phyloP scores from a whole-genome alignment of 306 rosid species.

The Sechiopsis laciniata region DNA sequence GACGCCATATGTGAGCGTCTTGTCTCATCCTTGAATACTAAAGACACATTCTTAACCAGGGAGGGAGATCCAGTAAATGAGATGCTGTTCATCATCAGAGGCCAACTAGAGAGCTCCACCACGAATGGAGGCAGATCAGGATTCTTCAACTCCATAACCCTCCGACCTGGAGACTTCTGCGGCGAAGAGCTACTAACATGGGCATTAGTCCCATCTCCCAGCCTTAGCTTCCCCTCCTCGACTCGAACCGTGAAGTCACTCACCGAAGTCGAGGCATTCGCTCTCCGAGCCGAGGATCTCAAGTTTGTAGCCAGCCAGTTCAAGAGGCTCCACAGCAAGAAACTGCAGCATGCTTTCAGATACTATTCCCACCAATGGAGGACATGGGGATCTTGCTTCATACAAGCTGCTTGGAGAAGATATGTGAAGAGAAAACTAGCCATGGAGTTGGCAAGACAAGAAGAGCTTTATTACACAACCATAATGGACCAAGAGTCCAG shows the following conservation, averaged over 20 bases:
- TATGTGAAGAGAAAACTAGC: slow-evolving; percentile 49
- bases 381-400: slow-evolving; percentile 70
- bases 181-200: slow-evolving; percentile 86
- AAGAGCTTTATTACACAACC: slow-evolving; percentile 34
- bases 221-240: slow-evolving; percentile 57
- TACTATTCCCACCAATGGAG: slow-evolving; percentile 90
- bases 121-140: slow-evolving; percentile 81
- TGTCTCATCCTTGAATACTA: slow-evolving; percentile 64
- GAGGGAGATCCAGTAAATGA: slow-evolving; percentile 89
- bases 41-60: slow-evolving; percentile 45
- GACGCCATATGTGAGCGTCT: slow-evolving; percentile 93
- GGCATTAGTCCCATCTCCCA: slow-evolving; percentile 57
- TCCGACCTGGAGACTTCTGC: slow-evolving; percentile 70
- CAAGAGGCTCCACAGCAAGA: slow-evolving; percentile 80
- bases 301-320: slow-evolving; percentile 69
- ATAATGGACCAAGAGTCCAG: slow-evolving; percentile 27
- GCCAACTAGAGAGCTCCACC: slow-evolving; percentile 80
- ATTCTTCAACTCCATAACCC: slow-evolving; percentile 66
- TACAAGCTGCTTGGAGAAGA: slow-evolving; percentile 84
- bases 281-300: slow-evolving; percentile 71
- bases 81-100: slow-evolving; percentile 82
- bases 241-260: slow-evolving; percentile 63
- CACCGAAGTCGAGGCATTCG: slow-evolving; percentile 82
- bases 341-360: slow-evolving; percentile 76
- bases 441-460: slow-evolving; percentile 50